Evolutionary conservation across 768 basidiomycete genomes (phyloP).

Genomic region (Mycena venus): DNA sequence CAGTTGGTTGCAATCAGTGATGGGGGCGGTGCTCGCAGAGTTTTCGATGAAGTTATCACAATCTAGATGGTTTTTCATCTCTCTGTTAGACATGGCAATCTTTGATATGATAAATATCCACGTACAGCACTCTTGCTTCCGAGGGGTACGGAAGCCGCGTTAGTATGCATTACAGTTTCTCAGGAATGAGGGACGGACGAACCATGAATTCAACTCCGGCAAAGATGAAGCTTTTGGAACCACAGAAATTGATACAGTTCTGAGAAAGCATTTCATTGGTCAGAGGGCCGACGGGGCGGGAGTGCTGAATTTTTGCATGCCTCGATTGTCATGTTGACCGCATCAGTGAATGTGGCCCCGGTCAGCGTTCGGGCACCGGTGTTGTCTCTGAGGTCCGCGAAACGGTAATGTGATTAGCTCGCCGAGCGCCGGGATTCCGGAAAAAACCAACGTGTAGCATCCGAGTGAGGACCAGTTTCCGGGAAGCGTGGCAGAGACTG

Average conservation of each 20-base stretch:
- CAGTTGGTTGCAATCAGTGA: conserved; percentile 69
- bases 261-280: neutral
- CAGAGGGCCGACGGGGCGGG: neutral
- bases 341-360: conserved; percentile 58
- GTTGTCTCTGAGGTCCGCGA: conserved; percentile 60
- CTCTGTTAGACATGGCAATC: conserved; percentile 2
- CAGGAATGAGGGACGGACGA: conserved; percentile 21
- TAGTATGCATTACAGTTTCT: conserved; percentile 7
- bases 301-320: conserved; percentile 7
- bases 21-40: conserved; percentile 58
- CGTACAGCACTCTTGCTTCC: conserved; percentile 68
- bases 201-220: conserved; percentile 78
- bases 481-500: conserved; percentile 60
- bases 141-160: conserved; percentile 32
- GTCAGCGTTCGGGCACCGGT: conserved; percentile 68
- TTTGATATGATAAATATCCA: conserved; percentile 13
- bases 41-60: conserved; percentile 71
- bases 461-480: conserved; percentile 69
- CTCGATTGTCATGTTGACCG: conserved; percentile 72
- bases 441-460: conserved; percentile 69
- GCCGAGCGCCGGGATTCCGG: neutral
- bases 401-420: neutral
- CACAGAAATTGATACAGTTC: conserved; percentile 62
- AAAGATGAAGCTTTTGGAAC: conserved; percentile 62
- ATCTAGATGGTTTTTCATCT: conserved; percentile 58